These are phyloP conservation scores for Clonostachys rhizophaga DNA, from an alignment of 2,329 filamentous ascomycete genomes.

Conservation along the genomic window DNA sequence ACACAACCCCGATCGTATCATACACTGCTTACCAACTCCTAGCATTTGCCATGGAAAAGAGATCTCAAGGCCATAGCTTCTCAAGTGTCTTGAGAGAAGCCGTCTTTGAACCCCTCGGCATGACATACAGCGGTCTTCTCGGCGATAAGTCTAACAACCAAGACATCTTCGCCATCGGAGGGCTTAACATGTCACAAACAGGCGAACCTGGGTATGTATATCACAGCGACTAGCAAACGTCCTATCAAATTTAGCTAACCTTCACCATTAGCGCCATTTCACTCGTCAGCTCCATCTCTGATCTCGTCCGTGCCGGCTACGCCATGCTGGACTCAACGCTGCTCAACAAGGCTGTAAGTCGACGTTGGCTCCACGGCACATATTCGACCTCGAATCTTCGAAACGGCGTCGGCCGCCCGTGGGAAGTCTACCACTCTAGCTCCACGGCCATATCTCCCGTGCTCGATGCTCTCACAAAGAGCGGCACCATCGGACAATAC, in stretches of 20 bases:
- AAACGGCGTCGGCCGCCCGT: constrained; percentile 22
- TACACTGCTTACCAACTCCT: constrained; percentile 16
- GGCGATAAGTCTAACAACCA: not conserved
- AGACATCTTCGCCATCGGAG: constrained; percentile 4
- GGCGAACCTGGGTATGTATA: constrained; percentile 11
- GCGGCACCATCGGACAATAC: constrained; percentile 16
- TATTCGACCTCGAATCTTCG: constrained; percentile 23
- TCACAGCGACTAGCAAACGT: not conserved
- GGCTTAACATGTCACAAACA: constrained; percentile 3
- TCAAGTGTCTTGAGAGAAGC: constrained; percentile 1
- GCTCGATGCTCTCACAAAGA: constrained; percentile 17
- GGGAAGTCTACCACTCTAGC: constrained; percentile 22
- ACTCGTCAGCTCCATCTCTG: constrained; percentile 7
- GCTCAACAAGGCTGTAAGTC: constrained; percentile 10
- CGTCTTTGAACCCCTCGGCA: constrained; percentile 9
- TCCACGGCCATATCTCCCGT: constrained; percentile 11
- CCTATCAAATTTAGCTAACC: not conserved
- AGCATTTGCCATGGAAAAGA: constrained; percentile 7
- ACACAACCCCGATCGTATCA: constrained; percentile 14
- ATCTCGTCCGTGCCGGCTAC: constrained; percentile 12
- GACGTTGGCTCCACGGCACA: constrained; percentile 20
- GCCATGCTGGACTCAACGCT: constrained; percentile 14
- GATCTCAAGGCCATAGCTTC: not conserved
- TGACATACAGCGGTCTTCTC: constrained; percentile 7
- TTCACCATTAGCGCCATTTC: constrained; percentile 6